Percentiles rank a stretch among this genome's conserved stretches.
Conservation (phyloP, 139 green algal genomes). For the Chlorella vulgaris region DNA sequence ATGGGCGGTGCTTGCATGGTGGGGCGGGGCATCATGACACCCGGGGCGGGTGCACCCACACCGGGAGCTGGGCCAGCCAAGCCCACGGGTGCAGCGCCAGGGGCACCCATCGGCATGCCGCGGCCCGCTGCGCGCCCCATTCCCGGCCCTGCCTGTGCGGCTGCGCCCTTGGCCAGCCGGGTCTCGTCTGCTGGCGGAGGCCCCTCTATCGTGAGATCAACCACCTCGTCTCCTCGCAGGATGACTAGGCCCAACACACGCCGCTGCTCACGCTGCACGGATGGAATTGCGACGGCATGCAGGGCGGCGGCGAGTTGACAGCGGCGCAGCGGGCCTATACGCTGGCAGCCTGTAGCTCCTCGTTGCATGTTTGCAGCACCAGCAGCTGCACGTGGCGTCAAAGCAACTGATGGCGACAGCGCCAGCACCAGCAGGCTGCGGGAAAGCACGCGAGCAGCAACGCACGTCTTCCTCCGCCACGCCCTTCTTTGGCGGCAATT, state of each 20-base stretch:
- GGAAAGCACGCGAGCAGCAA: not conserved
- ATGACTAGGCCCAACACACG: constrained; percentile 95
- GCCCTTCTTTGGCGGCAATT: constrained; percentile 94
- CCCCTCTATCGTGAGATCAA: constrained; percentile 95
- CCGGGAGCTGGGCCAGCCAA: constrained; percentile 86
- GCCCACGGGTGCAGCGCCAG: constrained; percentile 80
- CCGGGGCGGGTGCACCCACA: constrained; percentile 86
- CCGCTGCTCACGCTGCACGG: constrained; percentile 82
- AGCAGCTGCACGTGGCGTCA: no score
- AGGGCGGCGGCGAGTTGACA: not conserved
- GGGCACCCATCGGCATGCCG: constrained; percentile 74
- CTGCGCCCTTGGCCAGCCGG: constrained; percentile 48
- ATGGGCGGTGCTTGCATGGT: constrained; percentile 64
- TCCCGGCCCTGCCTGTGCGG: constrained; percentile 77
- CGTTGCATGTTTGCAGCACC: no score
- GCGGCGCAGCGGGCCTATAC: no score
- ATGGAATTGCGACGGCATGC: not conserved
- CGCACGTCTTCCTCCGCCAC: constrained; percentile 79
- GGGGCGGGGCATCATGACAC: constrained; percentile 91
- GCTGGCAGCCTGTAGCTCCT: no score
- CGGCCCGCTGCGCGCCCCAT: constrained; percentile 81
- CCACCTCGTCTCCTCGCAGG: constrained; percentile 93
- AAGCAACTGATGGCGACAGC: no score
- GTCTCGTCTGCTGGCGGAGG: constrained; percentile 87
- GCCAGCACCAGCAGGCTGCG: not conserved